phyloP scores from a whole-genome alignment of 176 grass and related monocot species.

The Alloteropsis semialata region DNA sequence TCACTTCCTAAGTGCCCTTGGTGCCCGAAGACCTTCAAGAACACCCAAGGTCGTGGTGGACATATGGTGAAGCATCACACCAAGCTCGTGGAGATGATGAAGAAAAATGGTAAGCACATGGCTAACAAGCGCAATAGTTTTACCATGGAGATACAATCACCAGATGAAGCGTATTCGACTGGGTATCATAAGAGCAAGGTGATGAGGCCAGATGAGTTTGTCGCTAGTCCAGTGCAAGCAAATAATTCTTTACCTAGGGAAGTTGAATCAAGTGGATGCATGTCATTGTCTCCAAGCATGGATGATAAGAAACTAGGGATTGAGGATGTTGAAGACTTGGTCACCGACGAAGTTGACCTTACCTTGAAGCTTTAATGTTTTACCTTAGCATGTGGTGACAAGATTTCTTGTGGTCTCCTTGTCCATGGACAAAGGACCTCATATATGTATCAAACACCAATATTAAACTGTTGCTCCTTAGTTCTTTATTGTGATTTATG shows the following conservation, averaged over 20 bases:
- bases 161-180: neutral
- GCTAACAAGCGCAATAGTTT: neutral
- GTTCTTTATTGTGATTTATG: neutral
- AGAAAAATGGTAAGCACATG: neutral
- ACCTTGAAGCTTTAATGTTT: conserved; percentile 20
- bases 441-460: neutral
- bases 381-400: neutral
- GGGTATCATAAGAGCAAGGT: neutral
- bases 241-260: neutral
- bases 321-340: neutral
- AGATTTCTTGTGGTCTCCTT: neutral
- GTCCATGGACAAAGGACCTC: neutral
- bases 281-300: neutral
- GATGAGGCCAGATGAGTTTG: neutral
- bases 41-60: conserved; percentile 1
- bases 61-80: neutral
- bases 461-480: neutral
- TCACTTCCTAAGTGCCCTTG: neutral
- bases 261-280: neutral
- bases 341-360: neutral
- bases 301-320: neutral
- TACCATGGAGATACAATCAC: neutral
- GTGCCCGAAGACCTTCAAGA: conserved; percentile 17
- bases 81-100: neutral
- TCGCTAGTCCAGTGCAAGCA: neutral